Conservation (phyloP, 805 yeast species). For the Ogataea paradorogensis region DNA sequence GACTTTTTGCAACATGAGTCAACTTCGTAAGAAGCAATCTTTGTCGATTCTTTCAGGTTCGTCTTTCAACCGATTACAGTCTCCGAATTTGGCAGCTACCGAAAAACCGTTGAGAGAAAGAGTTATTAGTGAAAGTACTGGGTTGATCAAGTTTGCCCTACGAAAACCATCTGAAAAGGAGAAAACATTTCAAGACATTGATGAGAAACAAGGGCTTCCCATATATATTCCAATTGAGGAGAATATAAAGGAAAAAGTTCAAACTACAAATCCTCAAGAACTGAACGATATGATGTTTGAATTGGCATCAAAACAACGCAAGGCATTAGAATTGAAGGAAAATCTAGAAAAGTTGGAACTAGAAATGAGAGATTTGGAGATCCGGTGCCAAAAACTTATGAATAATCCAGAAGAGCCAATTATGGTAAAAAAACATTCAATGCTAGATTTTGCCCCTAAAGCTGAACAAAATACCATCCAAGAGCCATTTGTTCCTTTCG, state of each 20-base stretch:
- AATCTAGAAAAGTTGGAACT: constrained; percentile 39
- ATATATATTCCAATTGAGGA: constrained; percentile 35
- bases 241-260: background rate
- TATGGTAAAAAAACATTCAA: constrained; percentile 11
- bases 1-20: constrained; percentile 2
- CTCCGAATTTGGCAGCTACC: background rate
- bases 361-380: constrained; percentile 38
- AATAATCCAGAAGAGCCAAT: constrained; percentile 1
- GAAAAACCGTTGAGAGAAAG: constrained; percentile 36
- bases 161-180: constrained; percentile 13
- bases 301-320: constrained; percentile 53
- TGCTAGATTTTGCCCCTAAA: constrained; percentile 5
- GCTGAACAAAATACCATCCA: background rate
- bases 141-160: constrained; percentile 45
- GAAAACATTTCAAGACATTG: background rate
- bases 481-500: constrained; percentile 10
- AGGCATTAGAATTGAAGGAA: constrained; percentile 47
- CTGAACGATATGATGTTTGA: constrained; percentile 30
- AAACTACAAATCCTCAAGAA: constrained; percentile 7
- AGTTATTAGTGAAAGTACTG: constrained; percentile 49
- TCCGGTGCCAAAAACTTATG: constrained; percentile 24
- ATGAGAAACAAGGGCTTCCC: constrained; percentile 31
- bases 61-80: constrained; percentile 19
- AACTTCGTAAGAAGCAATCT: constrained; percentile 31
- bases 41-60: constrained; percentile 33